Evolutionary conservation across 495 filamentous ascomycete species (phyloP), one percentile per base, ranked within the genome.

Genomic region (Paragyromitra xinjiangensis): DNA sequence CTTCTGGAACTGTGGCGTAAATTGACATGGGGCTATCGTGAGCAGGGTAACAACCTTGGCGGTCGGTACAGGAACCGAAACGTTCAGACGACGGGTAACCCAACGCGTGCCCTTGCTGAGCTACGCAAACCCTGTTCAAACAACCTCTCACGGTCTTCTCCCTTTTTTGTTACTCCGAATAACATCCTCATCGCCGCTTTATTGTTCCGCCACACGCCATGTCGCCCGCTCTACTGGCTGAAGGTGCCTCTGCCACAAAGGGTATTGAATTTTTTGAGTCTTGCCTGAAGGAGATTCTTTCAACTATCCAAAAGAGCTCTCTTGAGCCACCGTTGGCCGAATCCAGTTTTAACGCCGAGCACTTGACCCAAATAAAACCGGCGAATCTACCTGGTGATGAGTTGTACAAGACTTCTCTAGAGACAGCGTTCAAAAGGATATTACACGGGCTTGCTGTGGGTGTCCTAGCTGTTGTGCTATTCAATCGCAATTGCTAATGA

Each of bases 321-420:
- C 71, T 97, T 76, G 93, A 98, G 77, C 94, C 93, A 34, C 89
- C 93, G 9, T 86, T 99, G 80, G 88, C 88, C 14, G 88, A 91
- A 74, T 83, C 86, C 50, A 86, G 90, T 78, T 86, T 93, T 55
- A 82, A 83, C 14, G 34, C 73, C 22, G 84, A 88, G 65, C 80
- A 87, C 24, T 81, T 87, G 24, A 78, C 82, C 8, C 84, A 81
- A 34, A 81, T 89, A 24, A 82, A 81, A 62, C 75, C 83, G 67
- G 79, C 64, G 44, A 75, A 51, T 73, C 78, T 34, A 44, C 76
- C 40, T 51, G 63, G 48, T 42, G 84, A 85, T 66, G 70, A 80
- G 55, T 65, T 77, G 24, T 71, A 78, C 24, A 79, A 75, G 64
- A 79, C 67, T 42, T 78, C 69, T 1, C 62, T 81, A 22, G 82